A percentile compares a stretch with the other conserved stretches of the same genome.
These are phyloP conservation scores for Discostella stelligeroides DNA, from an alignment of 108 stramenopile genomes.

Conservation along the genomic window DNA sequence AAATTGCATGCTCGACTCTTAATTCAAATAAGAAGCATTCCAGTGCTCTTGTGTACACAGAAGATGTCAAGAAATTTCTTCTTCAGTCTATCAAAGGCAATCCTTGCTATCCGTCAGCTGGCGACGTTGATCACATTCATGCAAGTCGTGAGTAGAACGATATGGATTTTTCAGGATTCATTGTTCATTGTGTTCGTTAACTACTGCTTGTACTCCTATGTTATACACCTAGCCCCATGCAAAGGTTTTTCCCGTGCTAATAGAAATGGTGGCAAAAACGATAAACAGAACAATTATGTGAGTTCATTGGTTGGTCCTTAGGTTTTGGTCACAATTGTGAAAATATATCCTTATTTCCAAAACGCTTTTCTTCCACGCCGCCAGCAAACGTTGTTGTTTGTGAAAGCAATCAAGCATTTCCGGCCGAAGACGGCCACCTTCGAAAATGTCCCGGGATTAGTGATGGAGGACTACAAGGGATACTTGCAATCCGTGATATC, in stretches of 20 bases:
- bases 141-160: constrained; percentile 22
- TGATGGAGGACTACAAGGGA: constrained; percentile 8
- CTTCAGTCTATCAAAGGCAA: constrained; percentile 20
- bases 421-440: constrained; percentile 48
- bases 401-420: constrained; percentile 48
- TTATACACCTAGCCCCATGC: constrained; percentile 45
- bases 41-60: constrained; percentile 30
- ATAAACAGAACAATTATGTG: constrained; percentile 49
- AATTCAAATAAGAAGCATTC: constrained; percentile 22
- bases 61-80: constrained; percentile 41
- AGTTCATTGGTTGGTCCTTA: not conserved
- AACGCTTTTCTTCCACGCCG: not conserved
- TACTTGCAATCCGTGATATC: constrained; percentile 45
- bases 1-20: constrained; percentile 35
- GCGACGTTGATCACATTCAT: constrained; percentile 49
- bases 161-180: too few species aligned
- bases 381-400: constrained; percentile 48
- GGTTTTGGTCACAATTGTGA: too few species aligned
- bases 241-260: constrained; percentile 68
- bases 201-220: not conserved
- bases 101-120: constrained; percentile 25
- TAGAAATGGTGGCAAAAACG: constrained; percentile 55
- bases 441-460: constrained; percentile 62
- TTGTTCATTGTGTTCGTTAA: too few species aligned
- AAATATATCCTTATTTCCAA: too few species aligned